phyloP scores from a whole-genome alignment of 2,329 filamentous ascomycete genomes.

The Capronia coronata region DNA sequence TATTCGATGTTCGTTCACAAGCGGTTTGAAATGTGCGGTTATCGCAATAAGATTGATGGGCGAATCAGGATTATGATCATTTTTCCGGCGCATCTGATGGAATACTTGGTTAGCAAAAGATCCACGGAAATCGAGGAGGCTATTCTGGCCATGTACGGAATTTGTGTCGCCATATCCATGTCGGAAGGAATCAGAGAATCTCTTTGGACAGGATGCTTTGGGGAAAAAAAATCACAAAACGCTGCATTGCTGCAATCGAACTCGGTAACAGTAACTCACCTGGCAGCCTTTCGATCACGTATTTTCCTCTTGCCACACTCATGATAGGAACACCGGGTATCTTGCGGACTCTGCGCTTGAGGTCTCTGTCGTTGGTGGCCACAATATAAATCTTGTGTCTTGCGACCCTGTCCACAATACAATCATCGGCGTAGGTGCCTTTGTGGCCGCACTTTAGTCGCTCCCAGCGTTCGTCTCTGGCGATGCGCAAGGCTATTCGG shows the following conservation, averaged over 20 bases:
- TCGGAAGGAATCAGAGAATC: background rate
- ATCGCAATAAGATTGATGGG: background rate
- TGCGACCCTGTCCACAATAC: conserved; percentile 64
- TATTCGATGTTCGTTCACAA: background rate
- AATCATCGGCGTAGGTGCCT: conserved; percentile 82
- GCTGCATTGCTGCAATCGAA: background rate
- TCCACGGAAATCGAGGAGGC: background rate
- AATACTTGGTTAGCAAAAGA: conserved; percentile 8
- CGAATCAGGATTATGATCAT: conserved; percentile 7
- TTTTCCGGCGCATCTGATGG: conserved; percentile 24
- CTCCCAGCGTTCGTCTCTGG: conserved; percentile 83
- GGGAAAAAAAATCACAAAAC: background rate
- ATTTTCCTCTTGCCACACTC: conserved; percentile 81
- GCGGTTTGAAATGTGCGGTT: background rate
- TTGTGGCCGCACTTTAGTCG: conserved; percentile 84
- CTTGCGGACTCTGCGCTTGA: conserved; percentile 79
- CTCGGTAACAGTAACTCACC: conserved; percentile 39
- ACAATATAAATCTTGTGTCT: conserved; percentile 74
- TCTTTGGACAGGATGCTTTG: background rate
- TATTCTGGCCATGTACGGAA: background rate
- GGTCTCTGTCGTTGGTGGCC: conserved; percentile 62
- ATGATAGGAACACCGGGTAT: conserved; percentile 64
- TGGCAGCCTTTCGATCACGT: conserved; percentile 85
- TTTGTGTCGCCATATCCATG: background rate
- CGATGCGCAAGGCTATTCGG: conserved; percentile 75